Conservation (phyloP, 768 basidiomycete genomes). For the Naganishia antarctica region DNA sequence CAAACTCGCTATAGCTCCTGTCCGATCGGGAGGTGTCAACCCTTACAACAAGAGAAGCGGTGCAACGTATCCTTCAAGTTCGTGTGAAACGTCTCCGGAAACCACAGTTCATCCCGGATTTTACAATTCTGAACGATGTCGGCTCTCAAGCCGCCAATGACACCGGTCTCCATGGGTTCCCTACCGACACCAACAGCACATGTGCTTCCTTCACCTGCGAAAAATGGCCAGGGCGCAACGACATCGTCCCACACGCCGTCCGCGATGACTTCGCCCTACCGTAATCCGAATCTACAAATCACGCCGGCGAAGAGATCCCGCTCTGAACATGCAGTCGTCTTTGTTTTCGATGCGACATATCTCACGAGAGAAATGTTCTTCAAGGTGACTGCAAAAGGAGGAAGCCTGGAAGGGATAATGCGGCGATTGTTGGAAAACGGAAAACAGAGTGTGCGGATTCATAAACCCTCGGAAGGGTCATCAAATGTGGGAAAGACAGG, state of each 20-base stretch:
- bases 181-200: conserved; percentile 10
- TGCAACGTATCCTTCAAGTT: not conserved
- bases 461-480: not conserved
- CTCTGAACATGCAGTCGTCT: conserved; percentile 11
- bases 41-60: not conserved
- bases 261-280: not conserved
- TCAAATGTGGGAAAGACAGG: not conserved
- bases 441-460: not conserved
- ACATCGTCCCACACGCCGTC: not conserved
- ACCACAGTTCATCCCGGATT: not conserved
- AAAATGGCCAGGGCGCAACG: not conserved
- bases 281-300: not conserved
- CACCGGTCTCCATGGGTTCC: conserved; percentile 16
- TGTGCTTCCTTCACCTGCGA: conserved; percentile 9
- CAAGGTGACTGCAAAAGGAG: conserved; percentile 18
- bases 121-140: not conserved
- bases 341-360: conserved; percentile 19
- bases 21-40: not conserved
- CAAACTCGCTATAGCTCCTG: not conserved
- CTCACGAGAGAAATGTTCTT: conserved; percentile 19
- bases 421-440: conserved; percentile 9
- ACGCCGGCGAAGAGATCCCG: not conserved
- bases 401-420: conserved; percentile 19
- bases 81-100: no score
- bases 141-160: conserved; percentile 18